Percentiles rank a stretch among this genome's conserved stretches.
Evolutionary conservation across 495 filamentous ascomycete species (phyloP).

Genomic region (Hypoxylon perforatum): DNA sequence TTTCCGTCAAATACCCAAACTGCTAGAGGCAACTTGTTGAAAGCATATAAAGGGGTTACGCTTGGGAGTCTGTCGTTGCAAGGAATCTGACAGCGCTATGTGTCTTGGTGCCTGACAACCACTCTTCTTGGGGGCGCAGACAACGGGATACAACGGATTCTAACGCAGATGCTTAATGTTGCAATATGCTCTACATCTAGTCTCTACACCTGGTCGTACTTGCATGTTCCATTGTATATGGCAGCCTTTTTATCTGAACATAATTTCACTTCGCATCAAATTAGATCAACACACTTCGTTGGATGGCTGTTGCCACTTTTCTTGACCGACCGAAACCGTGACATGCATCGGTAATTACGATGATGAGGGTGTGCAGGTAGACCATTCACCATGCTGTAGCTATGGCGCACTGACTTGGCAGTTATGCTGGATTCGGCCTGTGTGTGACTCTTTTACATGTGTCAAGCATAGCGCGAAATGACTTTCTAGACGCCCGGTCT

Average conservation of each 20-base stretch:
- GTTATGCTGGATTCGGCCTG: slow-evolving; percentile 15
- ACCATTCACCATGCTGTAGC: neutral
- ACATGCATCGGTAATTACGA: slow-evolving; percentile 15
- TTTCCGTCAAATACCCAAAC: slow-evolving; percentile 20
- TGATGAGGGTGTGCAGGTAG: slow-evolving; percentile 5
- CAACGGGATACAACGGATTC: slow-evolving; percentile 7
- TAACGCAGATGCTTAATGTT: slow-evolving; percentile 18
- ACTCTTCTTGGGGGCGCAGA: slow-evolving; percentile 8
- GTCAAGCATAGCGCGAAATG: neutral
- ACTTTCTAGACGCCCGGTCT: slow-evolving; percentile 9
- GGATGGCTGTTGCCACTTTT: neutral
- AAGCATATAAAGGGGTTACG: neutral
- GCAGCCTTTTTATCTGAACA: slow-evolving; percentile 27
- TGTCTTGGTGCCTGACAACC: neutral
- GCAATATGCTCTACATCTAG: slow-evolving; percentile 7
- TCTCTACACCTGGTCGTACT: slow-evolving; percentile 22
- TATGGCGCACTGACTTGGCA: slow-evolving; percentile 1
- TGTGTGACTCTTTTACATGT: slow-evolving; percentile 14
- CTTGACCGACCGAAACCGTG: slow-evolving; percentile 7
- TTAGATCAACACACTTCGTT: slow-evolving; percentile 17
- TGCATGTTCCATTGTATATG: slow-evolving; percentile 35
- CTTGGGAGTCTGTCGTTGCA: slow-evolving; percentile 3
- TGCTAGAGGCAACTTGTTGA: slow-evolving; percentile 7
- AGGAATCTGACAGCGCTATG: slow-evolving; percentile 2
- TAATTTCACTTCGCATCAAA: slow-evolving; percentile 22